phyloP scores from a whole-genome alignment of 2,329 filamentous ascomycete genomes.

The Paracoccidioides brasiliensis region DNA sequence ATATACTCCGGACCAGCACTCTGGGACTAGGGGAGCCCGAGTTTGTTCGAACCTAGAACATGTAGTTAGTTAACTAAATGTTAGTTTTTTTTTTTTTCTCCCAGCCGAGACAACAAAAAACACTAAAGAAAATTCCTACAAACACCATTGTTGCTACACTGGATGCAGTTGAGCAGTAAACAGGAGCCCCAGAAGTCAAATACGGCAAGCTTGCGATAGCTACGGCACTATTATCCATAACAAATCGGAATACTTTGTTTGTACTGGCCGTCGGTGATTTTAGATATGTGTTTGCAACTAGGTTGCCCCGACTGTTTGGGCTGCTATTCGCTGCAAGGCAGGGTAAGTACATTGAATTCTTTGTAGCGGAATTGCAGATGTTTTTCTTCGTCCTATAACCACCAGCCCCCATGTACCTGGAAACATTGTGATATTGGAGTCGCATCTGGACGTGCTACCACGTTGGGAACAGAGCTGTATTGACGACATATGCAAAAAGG shows the following conservation, averaged over 20 bases:
- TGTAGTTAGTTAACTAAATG: not conserved
- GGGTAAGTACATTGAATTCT: conserved; percentile 20
- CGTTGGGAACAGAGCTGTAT: not conserved
- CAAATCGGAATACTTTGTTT: conserved; percentile 17
- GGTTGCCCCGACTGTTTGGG: conserved; percentile 15
- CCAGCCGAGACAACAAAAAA: not conserved
- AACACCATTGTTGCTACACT: conserved; percentile 1
- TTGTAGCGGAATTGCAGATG: conserved; percentile 16
- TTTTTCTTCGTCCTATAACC: conserved; percentile 19
- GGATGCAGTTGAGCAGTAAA: not conserved
- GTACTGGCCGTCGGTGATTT: conserved; percentile 15
- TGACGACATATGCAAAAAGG: not conserved
- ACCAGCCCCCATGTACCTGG: conserved; percentile 16
- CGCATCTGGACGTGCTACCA: not conserved
- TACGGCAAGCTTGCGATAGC: conserved; percentile 2
- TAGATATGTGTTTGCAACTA: conserved; percentile 18
- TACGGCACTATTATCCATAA: conserved; percentile 2
- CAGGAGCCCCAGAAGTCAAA: not conserved
- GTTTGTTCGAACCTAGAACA: not conserved
- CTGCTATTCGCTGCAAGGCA: conserved; percentile 18
- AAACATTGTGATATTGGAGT: conserved; percentile 9
- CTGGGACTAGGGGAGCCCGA: conserved; percentile 1
- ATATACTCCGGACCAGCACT: conserved; percentile 2
- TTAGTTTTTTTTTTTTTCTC: not conserved
- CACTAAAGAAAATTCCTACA: conserved; percentile 8